A percentile compares a stretch with the other conserved stretches of the same genome.
These are phyloP conservation scores for Exophiala phaeomuriformis DNA, from an alignment of 2,329 filamentous ascomycete species.

Conservation along the genomic window DNA sequence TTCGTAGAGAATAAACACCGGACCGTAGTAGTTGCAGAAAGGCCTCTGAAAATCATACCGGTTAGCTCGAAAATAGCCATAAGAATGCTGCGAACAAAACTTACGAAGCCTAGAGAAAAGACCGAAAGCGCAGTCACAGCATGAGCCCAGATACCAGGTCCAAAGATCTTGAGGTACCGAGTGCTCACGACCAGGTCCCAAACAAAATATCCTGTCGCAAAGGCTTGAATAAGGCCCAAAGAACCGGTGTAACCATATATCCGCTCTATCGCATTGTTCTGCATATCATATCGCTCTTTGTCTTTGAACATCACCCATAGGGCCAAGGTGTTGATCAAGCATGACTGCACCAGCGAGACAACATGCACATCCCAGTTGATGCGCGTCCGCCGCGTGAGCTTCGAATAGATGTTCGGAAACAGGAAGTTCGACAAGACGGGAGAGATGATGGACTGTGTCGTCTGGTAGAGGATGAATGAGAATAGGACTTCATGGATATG, in stretches of 20 bases:
- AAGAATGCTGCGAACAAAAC: constrained; percentile 27
- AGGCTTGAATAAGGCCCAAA: constrained; percentile 51
- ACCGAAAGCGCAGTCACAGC: constrained; percentile 55
- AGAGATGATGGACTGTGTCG: constrained; percentile 48
- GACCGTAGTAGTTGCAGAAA: constrained; percentile 59
- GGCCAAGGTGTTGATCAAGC: constrained; percentile 49
- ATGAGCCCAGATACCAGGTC: constrained; percentile 55
- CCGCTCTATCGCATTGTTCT: constrained; percentile 39
- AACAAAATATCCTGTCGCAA: constrained; percentile 58
- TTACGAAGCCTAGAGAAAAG: constrained; percentile 57
- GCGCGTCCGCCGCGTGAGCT: constrained; percentile 49
- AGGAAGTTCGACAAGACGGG: constrained; percentile 48
- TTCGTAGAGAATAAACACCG: constrained; percentile 61
- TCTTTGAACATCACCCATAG: constrained; percentile 54
- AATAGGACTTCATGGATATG: constrained; percentile 57
- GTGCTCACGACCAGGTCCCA: constrained; percentile 56
- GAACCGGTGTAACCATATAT: constrained; percentile 57
- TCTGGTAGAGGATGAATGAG: constrained; percentile 50
- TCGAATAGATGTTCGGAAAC: constrained; percentile 49
- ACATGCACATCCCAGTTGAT: constrained; percentile 63
- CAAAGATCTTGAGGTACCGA: constrained; percentile 51
- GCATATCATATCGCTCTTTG: constrained; percentile 49
- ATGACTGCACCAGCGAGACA: constrained; percentile 54
- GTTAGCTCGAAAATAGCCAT: constrained; percentile 2
- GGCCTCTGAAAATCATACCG: constrained; percentile 44